phyloP scores from a whole-genome alignment of 345 rosid genomes.

The Eucalyptus rudis region DNA sequence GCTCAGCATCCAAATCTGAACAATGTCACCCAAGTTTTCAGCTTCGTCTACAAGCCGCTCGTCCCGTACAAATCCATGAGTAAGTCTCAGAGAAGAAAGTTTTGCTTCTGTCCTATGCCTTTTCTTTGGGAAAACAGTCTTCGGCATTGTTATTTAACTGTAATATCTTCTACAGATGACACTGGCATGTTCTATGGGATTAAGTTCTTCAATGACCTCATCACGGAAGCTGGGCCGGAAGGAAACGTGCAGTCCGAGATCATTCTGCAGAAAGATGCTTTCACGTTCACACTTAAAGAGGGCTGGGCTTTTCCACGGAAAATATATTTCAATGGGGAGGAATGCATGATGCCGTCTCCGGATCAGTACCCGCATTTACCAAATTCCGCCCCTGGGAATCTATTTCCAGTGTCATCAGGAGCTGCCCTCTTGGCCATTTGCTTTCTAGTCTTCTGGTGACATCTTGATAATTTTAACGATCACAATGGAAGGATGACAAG shows the following conservation, averaged over 20 bases:
- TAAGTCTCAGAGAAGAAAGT: constrained; percentile 4
- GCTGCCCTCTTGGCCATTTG: neutral
- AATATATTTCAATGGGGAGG: constrained; percentile 48
- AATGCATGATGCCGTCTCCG: constrained; percentile 36
- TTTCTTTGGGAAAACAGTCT: too few species aligned
- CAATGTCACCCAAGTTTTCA: constrained; percentile 18
- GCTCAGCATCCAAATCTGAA: constrained; percentile 21
- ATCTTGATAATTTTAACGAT: neutral
- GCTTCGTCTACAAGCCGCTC: constrained; percentile 43
- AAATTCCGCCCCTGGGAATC: neutral
- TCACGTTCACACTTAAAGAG: constrained; percentile 41
- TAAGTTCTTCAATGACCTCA: constrained; percentile 43
- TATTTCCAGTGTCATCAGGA: neutral
- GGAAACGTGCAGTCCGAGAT: constrained; percentile 61
- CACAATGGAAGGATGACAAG: neutral
- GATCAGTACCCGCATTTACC: constrained; percentile 35
- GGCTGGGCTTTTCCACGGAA: constrained; percentile 82
- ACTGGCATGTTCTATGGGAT: constrained; percentile 54
- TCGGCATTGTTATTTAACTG: neutral
- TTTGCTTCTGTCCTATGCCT: neutral
- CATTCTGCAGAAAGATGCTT: constrained; percentile 43
- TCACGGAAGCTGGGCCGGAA: constrained; percentile 45
- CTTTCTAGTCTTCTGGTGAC: neutral
- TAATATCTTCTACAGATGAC: constrained; percentile 25
- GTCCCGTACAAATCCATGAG: constrained; percentile 34